Conservation (phyloP, 1,139 yeast species). For the Pneumocystis canis region DNA sequence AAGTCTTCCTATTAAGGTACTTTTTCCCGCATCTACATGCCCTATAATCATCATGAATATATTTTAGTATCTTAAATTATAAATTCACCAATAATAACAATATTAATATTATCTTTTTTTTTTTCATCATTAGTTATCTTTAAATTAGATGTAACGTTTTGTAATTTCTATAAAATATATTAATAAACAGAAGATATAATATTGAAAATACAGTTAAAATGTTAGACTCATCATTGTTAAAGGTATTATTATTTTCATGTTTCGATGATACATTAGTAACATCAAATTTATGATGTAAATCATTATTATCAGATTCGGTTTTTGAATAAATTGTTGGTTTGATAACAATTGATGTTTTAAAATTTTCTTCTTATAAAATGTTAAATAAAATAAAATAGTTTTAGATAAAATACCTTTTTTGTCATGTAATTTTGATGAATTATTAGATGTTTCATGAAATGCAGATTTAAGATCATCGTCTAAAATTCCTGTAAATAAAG, state of each 20-base stretch:
- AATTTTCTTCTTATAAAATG: not conserved
- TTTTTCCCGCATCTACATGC: constrained; percentile 96
- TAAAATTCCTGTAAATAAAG: not conserved
- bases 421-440: not conserved
- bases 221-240: not conserved
- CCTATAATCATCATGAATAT: constrained; percentile 30
- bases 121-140: not conserved
- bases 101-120: constrained; percentile 33
- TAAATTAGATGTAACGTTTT: not conserved
- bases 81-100: constrained; percentile 46
- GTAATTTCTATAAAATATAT: not conserved
- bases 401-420: not conserved
- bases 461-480: not conserved
- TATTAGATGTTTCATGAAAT: not conserved
- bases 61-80: not conserved
- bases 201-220: not conserved
- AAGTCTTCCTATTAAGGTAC: constrained; percentile 83
- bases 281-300: not conserved
- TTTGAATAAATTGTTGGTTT: not conserved
- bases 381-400: not conserved
- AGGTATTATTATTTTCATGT: not conserved
- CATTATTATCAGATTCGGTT: not conserved
- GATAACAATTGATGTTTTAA: not conserved
- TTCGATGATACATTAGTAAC: not conserved
- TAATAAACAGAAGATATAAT: not conserved